These are phyloP conservation scores for Pythium aquatile DNA, from an alignment of 352 stramenopile genomes.

Conservation along the genomic window DNA sequence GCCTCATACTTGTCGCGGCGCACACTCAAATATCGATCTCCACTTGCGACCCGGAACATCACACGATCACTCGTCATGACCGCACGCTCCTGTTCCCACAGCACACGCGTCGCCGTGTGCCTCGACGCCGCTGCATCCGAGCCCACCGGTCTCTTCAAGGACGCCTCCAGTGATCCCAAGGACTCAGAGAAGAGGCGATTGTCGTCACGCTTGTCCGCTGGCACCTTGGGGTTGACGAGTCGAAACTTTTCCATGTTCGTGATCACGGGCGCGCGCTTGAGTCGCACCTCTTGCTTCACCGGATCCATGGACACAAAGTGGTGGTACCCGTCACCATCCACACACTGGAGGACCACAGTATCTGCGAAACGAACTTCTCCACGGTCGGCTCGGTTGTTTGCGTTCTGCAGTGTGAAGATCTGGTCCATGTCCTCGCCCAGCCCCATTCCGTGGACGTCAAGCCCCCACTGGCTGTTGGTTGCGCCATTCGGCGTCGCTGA, in stretches of 20 bases:
- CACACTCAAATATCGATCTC: slow-evolving; percentile 58
- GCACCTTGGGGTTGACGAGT: slow-evolving; percentile 56
- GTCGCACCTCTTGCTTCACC: slow-evolving; percentile 50
- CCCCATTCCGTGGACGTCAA: slow-evolving; percentile 62
- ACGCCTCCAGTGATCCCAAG: slow-evolving; percentile 15
- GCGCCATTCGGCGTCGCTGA: slow-evolving; percentile 4
- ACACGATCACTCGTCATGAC: slow-evolving; percentile 71
- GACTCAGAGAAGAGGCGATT: slow-evolving; percentile 26
- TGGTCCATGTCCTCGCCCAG: slow-evolving; percentile 74
- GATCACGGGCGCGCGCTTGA: slow-evolving; percentile 75
- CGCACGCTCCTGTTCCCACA: slow-evolving; percentile 61
- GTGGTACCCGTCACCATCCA: slow-evolving; percentile 59
- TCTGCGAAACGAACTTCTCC: slow-evolving; percentile 75
- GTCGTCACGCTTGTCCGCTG: slow-evolving; percentile 26
- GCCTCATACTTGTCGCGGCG: slow-evolving; percentile 30
- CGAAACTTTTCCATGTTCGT: slow-evolving; percentile 81
- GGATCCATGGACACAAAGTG: slow-evolving; percentile 75
- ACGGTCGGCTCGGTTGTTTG: slow-evolving; percentile 61
- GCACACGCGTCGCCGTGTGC: slow-evolving; percentile 6
- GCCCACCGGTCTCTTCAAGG: neutral
- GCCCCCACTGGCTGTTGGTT: slow-evolving; percentile 13
- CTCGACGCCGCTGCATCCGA: slow-evolving; percentile 2
- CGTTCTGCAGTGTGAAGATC: slow-evolving; percentile 79
- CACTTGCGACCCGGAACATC: slow-evolving; percentile 64
- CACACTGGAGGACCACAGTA: slow-evolving; percentile 73